phyloP scores from a whole-genome alignment of 345 rosid genomes.

The Citrus sp. region DNA sequence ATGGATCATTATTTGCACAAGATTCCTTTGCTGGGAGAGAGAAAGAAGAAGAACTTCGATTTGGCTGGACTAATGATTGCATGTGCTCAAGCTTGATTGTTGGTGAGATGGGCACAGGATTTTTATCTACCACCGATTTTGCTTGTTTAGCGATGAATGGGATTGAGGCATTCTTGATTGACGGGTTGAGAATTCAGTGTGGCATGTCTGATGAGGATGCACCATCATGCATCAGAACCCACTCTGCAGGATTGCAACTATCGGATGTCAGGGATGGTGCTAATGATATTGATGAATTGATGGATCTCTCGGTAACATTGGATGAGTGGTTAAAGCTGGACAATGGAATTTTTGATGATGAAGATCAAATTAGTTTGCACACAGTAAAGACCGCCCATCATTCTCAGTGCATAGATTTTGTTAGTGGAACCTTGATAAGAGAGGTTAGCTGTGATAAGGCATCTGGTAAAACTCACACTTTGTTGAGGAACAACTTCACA shows the following conservation, averaged over 20 bases:
- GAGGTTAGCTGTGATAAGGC: slow-evolving; percentile 18
- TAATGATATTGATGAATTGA: slow-evolving; percentile 31
- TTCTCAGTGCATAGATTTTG: slow-evolving; percentile 32
- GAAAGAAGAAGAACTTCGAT: slow-evolving; percentile 13
- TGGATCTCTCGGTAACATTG: slow-evolving; percentile 43
- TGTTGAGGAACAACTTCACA: slow-evolving; percentile 45
- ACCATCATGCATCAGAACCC: slow-evolving; percentile 40
- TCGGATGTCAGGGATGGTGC: slow-evolving; percentile 23
- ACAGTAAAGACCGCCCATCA: slow-evolving; percentile 31
- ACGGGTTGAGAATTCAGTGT: slow-evolving; percentile 68
- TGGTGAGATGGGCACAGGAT: slow-evolving; percentile 20
- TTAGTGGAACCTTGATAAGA: slow-evolving; percentile 15
- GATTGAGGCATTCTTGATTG: slow-evolving; percentile 52
- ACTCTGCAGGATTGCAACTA: slow-evolving; percentile 9
- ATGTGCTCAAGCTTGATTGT: not conserved
- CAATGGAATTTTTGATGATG: slow-evolving; percentile 27
- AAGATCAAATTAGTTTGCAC: slow-evolving; percentile 30
- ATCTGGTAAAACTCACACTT: slow-evolving; percentile 25
- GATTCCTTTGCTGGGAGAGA: slow-evolving; percentile 9
- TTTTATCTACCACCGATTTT: slow-evolving; percentile 36
- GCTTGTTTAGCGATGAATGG: slow-evolving; percentile 38
- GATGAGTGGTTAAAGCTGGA: slow-evolving; percentile 70
- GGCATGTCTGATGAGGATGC: slow-evolving; percentile 59
- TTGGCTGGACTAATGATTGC: slow-evolving; percentile 9
- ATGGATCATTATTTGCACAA: slow-evolving; percentile 12